Conservation (phyloP, 176 grass and related monocot genomes). For the Lolium perenne region DNA sequence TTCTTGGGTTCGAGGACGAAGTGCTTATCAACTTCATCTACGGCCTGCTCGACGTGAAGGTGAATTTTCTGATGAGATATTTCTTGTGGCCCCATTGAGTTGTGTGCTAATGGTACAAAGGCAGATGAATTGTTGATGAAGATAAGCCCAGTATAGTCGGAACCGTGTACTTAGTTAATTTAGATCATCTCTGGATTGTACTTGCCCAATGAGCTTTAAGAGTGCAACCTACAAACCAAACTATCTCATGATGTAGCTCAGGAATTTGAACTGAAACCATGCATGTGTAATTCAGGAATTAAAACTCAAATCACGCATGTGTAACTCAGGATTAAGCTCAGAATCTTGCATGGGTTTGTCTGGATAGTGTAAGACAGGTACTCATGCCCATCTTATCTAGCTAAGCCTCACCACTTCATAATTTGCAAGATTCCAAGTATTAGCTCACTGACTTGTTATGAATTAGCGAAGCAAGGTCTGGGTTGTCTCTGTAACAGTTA, state of each 20-base stretch:
- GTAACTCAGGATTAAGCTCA: neutral
- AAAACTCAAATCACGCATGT: neutral
- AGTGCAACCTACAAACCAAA: neutral
- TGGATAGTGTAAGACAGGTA: neutral
- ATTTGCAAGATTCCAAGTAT: constrained; percentile 13
- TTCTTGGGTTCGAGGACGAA: constrained; percentile 97
- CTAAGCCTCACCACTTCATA: neutral
- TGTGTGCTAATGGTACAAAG: neutral
- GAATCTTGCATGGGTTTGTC: neutral
- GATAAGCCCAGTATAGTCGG: neutral
- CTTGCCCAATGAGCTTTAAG: neutral
- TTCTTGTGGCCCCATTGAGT: neutral
- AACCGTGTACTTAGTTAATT: neutral
- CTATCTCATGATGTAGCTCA: constrained; percentile 6
- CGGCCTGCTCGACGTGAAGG: constrained; percentile 85
- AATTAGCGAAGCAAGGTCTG: neutral
- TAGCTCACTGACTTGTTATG: neutral
- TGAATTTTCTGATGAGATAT: neutral
- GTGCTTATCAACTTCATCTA: constrained; percentile 98
- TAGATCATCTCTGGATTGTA: neutral
- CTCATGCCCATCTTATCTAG: neutral
- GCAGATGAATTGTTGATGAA: neutral
- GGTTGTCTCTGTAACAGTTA: neutral
- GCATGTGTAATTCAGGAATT: neutral
- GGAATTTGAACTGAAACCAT: constrained; percentile 9